phyloP scores from a whole-genome alignment of 1,139 yeast genomes.

The Magnusiomyces sp. region DNA sequence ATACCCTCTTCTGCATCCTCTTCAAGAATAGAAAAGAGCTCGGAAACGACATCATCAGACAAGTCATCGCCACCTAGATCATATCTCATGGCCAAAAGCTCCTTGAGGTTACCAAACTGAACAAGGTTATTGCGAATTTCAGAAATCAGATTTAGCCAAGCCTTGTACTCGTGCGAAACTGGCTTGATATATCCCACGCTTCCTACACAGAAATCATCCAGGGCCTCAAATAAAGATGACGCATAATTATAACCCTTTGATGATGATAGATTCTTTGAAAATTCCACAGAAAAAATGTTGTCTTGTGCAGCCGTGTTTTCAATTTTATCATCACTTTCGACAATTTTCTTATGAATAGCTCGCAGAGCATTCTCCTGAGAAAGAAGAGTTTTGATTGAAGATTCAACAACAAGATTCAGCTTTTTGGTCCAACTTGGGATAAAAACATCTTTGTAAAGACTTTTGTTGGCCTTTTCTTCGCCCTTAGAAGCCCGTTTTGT shows the following conservation, averaged over 20 bases:
- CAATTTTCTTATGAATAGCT: constrained; percentile 11
- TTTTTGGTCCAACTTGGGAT: constrained; percentile 18
- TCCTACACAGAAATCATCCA: constrained; percentile 11
- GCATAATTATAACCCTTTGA: constrained; percentile 11
- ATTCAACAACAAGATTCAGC: constrained; percentile 15
- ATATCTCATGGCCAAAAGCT: constrained; percentile 5
- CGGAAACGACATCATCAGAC: constrained; percentile 2
- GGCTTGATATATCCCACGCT: constrained; percentile 10
- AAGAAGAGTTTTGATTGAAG: constrained; percentile 5
- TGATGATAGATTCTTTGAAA: constrained; percentile 4
- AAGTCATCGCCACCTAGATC: not conserved
- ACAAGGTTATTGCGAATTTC: constrained; percentile 10
- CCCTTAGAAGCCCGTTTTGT: constrained; percentile 2
- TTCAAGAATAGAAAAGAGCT: constrained; percentile 7
- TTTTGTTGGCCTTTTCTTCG: constrained; percentile 2
- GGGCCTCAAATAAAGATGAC: constrained; percentile 5
- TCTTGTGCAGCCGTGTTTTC: constrained; percentile 4
- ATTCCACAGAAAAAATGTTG: constrained; percentile 11
- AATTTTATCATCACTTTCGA: not conserved
- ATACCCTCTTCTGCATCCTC: constrained; percentile 1
- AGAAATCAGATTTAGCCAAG: constrained; percentile 12
- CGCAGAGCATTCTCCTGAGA: constrained; percentile 12
- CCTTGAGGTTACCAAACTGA: constrained; percentile 10
- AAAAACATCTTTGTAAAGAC: constrained; percentile 17
- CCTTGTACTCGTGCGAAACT: constrained; percentile 11